phyloP scores from a whole-genome alignment of 192 early-diverging fungal genomes.

The Coemansia sp. region DNA sequence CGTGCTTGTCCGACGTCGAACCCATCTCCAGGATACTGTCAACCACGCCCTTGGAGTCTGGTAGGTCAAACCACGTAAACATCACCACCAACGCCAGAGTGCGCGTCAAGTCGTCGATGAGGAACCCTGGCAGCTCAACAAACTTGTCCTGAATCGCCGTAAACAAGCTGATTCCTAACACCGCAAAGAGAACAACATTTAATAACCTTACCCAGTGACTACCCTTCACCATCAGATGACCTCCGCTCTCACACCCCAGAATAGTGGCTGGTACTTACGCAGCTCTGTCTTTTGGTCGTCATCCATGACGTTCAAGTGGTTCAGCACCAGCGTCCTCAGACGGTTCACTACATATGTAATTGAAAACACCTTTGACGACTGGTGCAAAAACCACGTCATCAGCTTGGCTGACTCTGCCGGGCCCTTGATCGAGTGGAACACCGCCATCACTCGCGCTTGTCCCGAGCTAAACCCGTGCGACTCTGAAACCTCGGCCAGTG shows the following conservation, averaged over 20 bases:
- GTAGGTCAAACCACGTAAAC: slow-evolving; percentile 53
- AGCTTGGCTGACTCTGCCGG: slow-evolving; percentile 43
- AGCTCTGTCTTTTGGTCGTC: slow-evolving; percentile 38
- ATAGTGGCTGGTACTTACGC: slow-evolving; percentile 33
- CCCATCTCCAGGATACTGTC: slow-evolving; percentile 42
- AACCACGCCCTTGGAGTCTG: slow-evolving; percentile 34
- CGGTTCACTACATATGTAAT: slow-evolving; percentile 43
- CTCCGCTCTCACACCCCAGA: slow-evolving; percentile 1
- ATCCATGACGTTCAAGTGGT: slow-evolving; percentile 44
- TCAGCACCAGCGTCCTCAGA: slow-evolving; percentile 46
- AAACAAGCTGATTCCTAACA: slow-evolving; percentile 41
- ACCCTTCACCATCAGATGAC: neutral
- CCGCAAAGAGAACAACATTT: neutral
- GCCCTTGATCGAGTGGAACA: slow-evolving; percentile 53
- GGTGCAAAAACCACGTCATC: slow-evolving; percentile 52
- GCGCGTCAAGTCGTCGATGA: slow-evolving; percentile 46
- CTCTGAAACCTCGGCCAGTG: slow-evolving; percentile 37
- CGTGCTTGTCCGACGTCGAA: slow-evolving; percentile 40
- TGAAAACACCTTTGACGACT: slow-evolving; percentile 47
- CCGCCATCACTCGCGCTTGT: slow-evolving; percentile 42
- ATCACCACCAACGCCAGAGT: slow-evolving; percentile 53
- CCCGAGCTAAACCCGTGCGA: slow-evolving; percentile 36
- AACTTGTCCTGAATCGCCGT: slow-evolving; percentile 32
- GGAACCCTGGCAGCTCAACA: slow-evolving; percentile 35
- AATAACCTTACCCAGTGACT: neutral